Evolutionary conservation across 2,329 filamentous ascomycete species (phyloP).

Genomic region (Pestalotiopsis sp.): DNA sequence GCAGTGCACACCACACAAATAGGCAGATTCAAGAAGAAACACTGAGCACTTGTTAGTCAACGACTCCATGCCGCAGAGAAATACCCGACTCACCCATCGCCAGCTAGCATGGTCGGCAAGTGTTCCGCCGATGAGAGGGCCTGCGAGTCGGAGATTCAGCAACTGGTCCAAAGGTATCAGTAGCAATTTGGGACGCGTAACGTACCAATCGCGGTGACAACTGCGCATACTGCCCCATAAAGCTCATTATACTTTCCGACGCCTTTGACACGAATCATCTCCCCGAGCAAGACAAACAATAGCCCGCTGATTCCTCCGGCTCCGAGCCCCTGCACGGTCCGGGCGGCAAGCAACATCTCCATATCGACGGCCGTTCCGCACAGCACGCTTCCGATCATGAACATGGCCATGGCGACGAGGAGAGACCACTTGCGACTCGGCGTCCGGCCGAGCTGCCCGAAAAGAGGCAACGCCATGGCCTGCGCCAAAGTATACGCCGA

Average conservation of each 20-base stretch:
- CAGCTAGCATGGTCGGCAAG: not conserved
- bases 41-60: not conserved
- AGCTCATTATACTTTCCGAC: conserved; percentile 2
- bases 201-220: not conserved
- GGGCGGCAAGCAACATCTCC: conserved; percentile 2
- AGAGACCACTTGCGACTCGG: not conserved
- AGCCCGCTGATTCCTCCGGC: conserved; percentile 3
- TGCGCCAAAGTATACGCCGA: conserved; percentile 5
- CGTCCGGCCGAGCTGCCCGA: not conserved
- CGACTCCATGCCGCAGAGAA: not conserved
- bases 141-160: not conserved
- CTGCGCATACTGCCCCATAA: not conserved
- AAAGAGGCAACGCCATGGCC: conserved; percentile 6
- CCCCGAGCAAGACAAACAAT: not conserved
- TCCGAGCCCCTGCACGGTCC: not conserved
- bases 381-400: not conserved
- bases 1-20: not conserved
- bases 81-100: not conserved
- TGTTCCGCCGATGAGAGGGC: not conserved
- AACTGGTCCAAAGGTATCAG: not conserved
- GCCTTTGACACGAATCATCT: not conserved
- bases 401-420: not conserved
- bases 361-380: conserved; percentile 1
- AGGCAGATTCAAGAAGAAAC: not conserved
- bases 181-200: not conserved